Percentiles rank a stretch among this genome's conserved stretches.
Evolutionary conservation across 257 asterid species (phyloP).

Genomic region (Pogostemon cablin): DNA sequence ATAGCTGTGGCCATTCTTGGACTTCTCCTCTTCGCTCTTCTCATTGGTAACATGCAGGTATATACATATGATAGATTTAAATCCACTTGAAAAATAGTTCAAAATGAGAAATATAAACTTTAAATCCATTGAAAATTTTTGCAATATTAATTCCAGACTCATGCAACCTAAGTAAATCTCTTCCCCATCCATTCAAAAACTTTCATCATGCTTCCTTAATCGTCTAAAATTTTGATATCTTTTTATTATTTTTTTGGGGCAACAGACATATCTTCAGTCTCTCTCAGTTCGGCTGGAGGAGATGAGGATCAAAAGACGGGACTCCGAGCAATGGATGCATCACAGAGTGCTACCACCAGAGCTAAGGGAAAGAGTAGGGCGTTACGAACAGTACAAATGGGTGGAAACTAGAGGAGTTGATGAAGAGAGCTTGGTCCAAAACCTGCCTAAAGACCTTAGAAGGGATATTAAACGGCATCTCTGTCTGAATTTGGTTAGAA

Average conservation of each 20-base stretch:
- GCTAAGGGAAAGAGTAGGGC: conserved; percentile 81
- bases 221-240: conserved; percentile 19
- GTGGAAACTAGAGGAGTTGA: conserved; percentile 92
- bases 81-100: neutral
- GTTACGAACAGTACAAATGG: conserved; percentile 94
- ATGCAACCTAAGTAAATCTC: too few species aligned
- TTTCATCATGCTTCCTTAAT: neutral
- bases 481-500: conserved; percentile 79
- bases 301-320: conserved; percentile 90
- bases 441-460: conserved; percentile 85
- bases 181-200: neutral
- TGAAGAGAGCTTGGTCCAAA: conserved; percentile 87
- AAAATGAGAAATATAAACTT: neutral
- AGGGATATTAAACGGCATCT: conserved; percentile 94
- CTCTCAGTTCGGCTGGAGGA: conserved; percentile 86
- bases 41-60: conserved; percentile 99
- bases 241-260: conserved; percentile 24
- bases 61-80: neutral
- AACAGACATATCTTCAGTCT: conserved; percentile 95
- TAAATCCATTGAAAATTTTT: neutral
- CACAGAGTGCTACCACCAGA: conserved; percentile 90
- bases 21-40: conserved; percentile 90
- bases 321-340: conserved; percentile 99
- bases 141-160: too few species aligned
- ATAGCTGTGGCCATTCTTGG: conserved; percentile 79